phyloP scores from a whole-genome alignment of 2,329 filamentous ascomycete species.

The Xylaria sp. region DNA sequence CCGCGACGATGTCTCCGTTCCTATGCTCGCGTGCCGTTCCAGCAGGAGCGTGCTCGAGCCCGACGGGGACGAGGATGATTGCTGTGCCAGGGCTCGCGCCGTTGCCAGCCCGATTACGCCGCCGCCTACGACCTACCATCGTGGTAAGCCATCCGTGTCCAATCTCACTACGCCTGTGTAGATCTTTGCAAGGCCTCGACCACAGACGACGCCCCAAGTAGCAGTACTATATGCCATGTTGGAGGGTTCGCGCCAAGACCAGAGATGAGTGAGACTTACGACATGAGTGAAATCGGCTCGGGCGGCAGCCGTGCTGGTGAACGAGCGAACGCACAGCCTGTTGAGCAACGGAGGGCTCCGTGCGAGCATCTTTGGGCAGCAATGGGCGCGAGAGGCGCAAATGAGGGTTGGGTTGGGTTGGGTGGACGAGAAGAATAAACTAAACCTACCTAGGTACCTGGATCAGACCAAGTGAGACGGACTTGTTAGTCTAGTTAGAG shows the following conservation, averaged over 20 bases:
- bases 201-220: no score
- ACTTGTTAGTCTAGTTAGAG: no score
- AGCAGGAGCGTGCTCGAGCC: conserved; percentile 76
- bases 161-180: not conserved
- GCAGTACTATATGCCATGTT: not conserved
- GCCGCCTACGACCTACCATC: conserved; percentile 63
- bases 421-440: not conserved
- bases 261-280: conserved; percentile 42
- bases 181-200: not conserved
- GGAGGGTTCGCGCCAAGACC: not conserved
- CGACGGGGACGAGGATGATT: conserved; percentile 50
- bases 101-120: conserved; percentile 82
- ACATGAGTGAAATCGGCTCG: conserved; percentile 51
- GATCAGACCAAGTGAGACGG: no score
- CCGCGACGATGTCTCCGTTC: conserved; percentile 87
- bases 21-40: conserved; percentile 78
- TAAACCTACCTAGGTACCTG: not conserved
- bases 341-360: conserved; percentile 8
- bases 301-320: conserved; percentile 45
- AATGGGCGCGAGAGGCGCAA: not conserved
- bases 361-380: conserved; percentile 30
- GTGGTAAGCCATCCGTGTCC: not conserved
- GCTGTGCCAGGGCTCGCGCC: conserved; percentile 73
- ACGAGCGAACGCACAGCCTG: conserved; percentile 34
- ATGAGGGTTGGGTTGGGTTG: not conserved